Conservation (phyloP, 305 asterid genomes). For the Fraxinus angustifolia region DNA sequence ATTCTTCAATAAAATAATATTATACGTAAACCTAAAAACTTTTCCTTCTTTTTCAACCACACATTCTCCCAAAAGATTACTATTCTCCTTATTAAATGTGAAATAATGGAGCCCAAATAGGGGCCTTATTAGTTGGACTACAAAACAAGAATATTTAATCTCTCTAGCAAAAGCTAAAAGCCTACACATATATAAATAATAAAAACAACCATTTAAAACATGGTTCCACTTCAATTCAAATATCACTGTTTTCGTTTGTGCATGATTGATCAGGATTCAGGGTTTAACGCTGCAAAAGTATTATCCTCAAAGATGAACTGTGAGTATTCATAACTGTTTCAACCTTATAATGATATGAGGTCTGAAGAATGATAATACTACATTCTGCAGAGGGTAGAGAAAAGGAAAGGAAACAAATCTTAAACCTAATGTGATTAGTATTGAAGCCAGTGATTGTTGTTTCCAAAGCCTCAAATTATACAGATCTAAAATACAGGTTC, state of each 20-base stretch:
- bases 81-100: too few species aligned
- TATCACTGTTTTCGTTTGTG: slow-evolving; percentile 1
- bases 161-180: slow-evolving; percentile 1
- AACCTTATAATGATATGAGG: slow-evolving; percentile 22
- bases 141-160: neutral
- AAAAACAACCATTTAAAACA: slow-evolving; percentile 1
- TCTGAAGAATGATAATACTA: slow-evolving; percentile 24
- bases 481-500: slow-evolving; percentile 14
- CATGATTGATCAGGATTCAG: neutral
- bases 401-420: slow-evolving; percentile 8
- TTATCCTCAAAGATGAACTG: slow-evolving; percentile 25
- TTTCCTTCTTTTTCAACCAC: too few species aligned
- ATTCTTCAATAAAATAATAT: too few species aligned
- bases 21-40: too few species aligned
- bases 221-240: slow-evolving; percentile 1
- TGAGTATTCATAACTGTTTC: slow-evolving; percentile 25
- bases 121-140: slow-evolving; percentile 15
- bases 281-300: slow-evolving; percentile 16
- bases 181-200: slow-evolving; percentile 18
- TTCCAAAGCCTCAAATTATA: neutral
- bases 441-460: neutral
- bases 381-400: slow-evolving; percentile 18
- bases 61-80: too few species aligned
- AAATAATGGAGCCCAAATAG: too few species aligned
- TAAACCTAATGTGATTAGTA: neutral